A percentile compares a stretch with the other conserved stretches of the same genome.
Evolutionary conservation across 768 basidiomycete genomes (phyloP).

Genomic region (Royoungia palumana): DNA sequence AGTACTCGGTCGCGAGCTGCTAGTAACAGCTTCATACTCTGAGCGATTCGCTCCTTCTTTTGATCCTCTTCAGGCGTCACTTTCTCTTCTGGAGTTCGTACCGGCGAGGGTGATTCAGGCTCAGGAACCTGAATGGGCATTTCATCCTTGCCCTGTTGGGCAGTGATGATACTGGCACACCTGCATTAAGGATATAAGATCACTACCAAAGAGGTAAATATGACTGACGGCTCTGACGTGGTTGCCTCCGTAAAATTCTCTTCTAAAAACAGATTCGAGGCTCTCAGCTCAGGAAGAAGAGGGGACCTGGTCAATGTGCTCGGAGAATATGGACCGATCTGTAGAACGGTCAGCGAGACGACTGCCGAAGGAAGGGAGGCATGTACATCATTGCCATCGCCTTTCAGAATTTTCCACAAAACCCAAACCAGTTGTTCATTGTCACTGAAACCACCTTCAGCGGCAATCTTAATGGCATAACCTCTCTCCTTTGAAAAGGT

Average conservation of each 20-base stretch:
- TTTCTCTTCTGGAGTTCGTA: conserved; percentile 3
- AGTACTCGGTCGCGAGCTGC: conserved; percentile 69
- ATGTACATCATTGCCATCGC: conserved; percentile 73
- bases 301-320: conserved; percentile 71
- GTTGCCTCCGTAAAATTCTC: conserved; percentile 46
- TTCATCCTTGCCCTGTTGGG: conserved; percentile 7
- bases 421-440: conserved; percentile 85
- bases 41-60: conserved; percentile 54
- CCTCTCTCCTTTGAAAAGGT: conserved; percentile 69
- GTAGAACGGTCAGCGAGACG: conserved; percentile 5
- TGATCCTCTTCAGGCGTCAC: conserved; percentile 52
- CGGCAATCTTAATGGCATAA: conserved; percentile 51
- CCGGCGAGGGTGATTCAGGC: not conserved
- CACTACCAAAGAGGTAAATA: not conserved
- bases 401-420: conserved; percentile 81
- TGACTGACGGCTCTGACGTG: conserved; percentile 46
- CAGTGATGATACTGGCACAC: conserved; percentile 6
- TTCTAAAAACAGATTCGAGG: conserved; percentile 66
- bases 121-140: conserved; percentile 1
- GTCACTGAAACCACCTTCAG: conserved; percentile 45
- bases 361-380: not conserved
- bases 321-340: conserved; percentile 84
- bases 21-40: conserved; percentile 65
- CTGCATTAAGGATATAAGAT: conserved; percentile 21
- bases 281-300: conserved; percentile 70